Evolutionary conservation across 176 grass and related monocot species (phyloP).

Genomic region (Saccharum officinarum): DNA sequence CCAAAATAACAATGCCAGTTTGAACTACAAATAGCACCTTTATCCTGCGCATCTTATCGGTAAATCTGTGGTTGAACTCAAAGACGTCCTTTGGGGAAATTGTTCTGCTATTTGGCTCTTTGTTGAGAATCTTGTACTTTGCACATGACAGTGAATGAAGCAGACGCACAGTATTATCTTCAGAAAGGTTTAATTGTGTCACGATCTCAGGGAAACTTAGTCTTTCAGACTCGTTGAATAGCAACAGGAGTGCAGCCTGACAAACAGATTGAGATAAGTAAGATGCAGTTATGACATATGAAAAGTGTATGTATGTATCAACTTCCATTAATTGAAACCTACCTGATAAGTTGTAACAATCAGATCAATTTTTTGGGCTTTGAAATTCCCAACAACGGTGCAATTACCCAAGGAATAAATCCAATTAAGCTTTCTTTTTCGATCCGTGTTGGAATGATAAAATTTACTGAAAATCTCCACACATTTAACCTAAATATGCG

Average conservation of each 20-base stretch:
- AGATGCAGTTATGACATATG: neutral
- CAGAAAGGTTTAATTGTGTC: slow-evolving; percentile 67
- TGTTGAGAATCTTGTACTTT: slow-evolving; percentile 80
- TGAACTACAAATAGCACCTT: slow-evolving; percentile 52
- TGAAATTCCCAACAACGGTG: slow-evolving; percentile 57
- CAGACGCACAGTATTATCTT: slow-evolving; percentile 71
- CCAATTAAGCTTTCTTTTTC: slow-evolving; percentile 71
- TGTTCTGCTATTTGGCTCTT: slow-evolving; percentile 63
- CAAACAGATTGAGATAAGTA: neutral
- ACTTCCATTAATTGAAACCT: neutral
- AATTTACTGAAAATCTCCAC: slow-evolving; percentile 85
- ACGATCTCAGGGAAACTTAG: slow-evolving; percentile 75
- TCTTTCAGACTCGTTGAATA: slow-evolving; percentile 58
- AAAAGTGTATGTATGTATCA: no score
- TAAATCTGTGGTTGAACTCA: slow-evolving; percentile 86
- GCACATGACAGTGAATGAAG: slow-evolving; percentile 83
- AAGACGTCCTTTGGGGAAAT: slow-evolving; percentile 68
- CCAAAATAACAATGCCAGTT: neutral
- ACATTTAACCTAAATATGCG: slow-evolving; percentile 66
- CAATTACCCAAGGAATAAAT: slow-evolving; percentile 80
- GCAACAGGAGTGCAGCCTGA: slow-evolving; percentile 62
- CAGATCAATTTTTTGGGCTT: slow-evolving; percentile 54
- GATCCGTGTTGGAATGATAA: slow-evolving; percentile 72
- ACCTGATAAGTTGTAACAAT: slow-evolving; percentile 91
- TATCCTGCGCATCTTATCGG: slow-evolving; percentile 81